Percentiles rank a stretch among this genome's conserved stretches.
Conservation (phyloP, 169 alveolate genomes). For the Neospora caninum region DNA sequence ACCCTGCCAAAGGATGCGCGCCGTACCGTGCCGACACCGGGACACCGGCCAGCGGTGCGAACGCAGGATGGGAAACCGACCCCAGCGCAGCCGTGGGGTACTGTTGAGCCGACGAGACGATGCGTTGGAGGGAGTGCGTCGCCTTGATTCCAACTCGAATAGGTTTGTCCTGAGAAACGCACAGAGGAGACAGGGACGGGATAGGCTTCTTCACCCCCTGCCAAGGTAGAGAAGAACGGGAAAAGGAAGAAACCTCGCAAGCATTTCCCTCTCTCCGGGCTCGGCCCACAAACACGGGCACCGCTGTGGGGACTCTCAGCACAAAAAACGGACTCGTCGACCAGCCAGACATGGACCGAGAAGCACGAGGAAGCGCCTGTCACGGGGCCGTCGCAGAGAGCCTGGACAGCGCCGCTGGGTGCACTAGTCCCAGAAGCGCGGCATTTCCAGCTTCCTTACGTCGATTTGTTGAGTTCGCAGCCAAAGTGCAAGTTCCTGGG, state of each 20-base stretch:
- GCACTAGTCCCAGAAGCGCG: no score
- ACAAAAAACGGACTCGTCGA: no score
- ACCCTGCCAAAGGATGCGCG: neutral
- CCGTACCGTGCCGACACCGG: neutral
- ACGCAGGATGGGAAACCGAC: neutral
- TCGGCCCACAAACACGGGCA: no score
- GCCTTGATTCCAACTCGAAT: conserved; percentile 55
- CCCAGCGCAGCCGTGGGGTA: neutral
- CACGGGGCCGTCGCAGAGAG: no score
- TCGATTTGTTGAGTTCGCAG: conserved; percentile 43
- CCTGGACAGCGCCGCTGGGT: no score
- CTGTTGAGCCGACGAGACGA: conserved; percentile 26
- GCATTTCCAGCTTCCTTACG: neutral
- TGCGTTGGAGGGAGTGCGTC: conserved; percentile 47
- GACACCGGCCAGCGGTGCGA: neutral
- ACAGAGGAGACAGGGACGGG: neutral
- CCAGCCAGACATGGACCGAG: no score
- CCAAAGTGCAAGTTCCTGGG: conserved; percentile 52
- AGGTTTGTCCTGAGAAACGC: conserved; percentile 22
- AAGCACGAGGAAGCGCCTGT: no score
- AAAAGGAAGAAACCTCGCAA: no score
- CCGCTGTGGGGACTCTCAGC: no score
- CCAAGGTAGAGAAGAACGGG: no score
- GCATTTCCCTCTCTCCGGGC: no score
- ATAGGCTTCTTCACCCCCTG: no score